These are phyloP conservation scores for Phoenix dactylifera DNA, from an alignment of 176 grass and related monocot species.

Conservation along the genomic window DNA sequence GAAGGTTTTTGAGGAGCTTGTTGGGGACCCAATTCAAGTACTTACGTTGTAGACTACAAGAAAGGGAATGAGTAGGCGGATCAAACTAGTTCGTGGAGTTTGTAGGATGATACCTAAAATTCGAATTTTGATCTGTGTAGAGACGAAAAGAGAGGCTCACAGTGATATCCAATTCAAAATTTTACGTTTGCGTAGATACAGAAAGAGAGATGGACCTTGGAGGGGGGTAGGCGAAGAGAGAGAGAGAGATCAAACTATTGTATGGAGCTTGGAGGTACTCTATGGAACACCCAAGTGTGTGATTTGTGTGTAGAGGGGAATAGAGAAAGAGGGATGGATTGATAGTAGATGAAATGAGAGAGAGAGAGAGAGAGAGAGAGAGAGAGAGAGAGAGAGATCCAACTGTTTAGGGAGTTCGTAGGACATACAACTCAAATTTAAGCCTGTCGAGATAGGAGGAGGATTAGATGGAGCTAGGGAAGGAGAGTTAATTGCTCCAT, in stretches of 20 bases:
- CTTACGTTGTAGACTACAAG: no score
- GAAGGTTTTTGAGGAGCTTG: no score
- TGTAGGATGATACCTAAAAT: no score
- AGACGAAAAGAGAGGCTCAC: not conserved
- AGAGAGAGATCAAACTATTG: not conserved
- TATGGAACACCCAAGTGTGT: no score
- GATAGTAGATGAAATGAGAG: not conserved
- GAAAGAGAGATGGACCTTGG: not conserved
- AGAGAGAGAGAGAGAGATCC: not conserved
- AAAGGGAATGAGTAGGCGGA: no score
- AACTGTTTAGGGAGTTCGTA: no score
- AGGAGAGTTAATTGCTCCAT: not conserved
- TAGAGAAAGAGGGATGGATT: no score
- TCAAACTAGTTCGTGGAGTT: no score
- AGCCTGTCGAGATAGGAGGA: not conserved
- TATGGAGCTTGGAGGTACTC: no score
- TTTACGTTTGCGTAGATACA: slow-evolving; percentile 13
- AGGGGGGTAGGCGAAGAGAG: not conserved
- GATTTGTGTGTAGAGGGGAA: no score
- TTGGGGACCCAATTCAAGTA: no score
- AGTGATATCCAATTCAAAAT: slow-evolving; percentile 21
- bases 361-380: not conserved
- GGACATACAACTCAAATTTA: not conserved
- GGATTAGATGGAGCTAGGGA: not conserved
- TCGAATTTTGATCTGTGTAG: not conserved